phyloP scores from a whole-genome alignment of 2,329 filamentous ascomycete genomes.

The Ophiosphaerella herpotricha region DNA sequence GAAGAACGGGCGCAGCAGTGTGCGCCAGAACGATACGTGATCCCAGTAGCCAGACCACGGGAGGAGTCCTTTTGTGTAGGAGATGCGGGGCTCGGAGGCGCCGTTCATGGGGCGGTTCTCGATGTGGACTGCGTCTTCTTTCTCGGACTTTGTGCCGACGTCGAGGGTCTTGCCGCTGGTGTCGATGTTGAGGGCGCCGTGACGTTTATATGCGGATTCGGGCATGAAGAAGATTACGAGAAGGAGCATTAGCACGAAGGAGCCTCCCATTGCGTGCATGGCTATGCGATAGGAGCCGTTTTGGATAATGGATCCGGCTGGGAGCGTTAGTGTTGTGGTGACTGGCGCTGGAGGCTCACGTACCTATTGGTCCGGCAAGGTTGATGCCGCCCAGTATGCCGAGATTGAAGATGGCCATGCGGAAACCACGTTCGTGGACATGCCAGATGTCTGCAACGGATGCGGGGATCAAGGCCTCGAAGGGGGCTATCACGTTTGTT shows the following conservation, averaged over 20 bases:
- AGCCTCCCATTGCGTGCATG: slow-evolving; percentile 29
- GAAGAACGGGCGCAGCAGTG: slow-evolving; percentile 23
- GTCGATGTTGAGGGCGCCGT: slow-evolving; percentile 22
- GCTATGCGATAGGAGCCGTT: slow-evolving; percentile 22
- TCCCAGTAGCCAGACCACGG: slow-evolving; percentile 28
- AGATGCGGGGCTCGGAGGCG: slow-evolving; percentile 4
- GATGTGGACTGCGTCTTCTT: slow-evolving; percentile 13
- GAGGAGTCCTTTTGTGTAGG: slow-evolving; percentile 14
- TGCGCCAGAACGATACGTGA: slow-evolving; percentile 26
- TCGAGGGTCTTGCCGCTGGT: slow-evolving; percentile 16
- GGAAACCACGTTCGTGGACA: slow-evolving; percentile 28
- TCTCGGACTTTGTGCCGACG: slow-evolving; percentile 5
- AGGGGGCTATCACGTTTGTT: slow-evolving; percentile 9
- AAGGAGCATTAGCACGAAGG: slow-evolving; percentile 25
- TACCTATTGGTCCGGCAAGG: slow-evolving; percentile 25
- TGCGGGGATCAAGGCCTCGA: slow-evolving; percentile 31
- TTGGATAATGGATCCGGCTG: slow-evolving; percentile 27
- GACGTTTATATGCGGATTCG: slow-evolving; percentile 21
- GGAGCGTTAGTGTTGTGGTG: neutral
- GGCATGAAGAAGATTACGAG: slow-evolving; percentile 33
- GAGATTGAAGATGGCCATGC: slow-evolving; percentile 32
- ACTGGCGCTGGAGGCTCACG: neutral
- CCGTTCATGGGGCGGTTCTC: slow-evolving; percentile 4
- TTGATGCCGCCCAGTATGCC: slow-evolving; percentile 32
- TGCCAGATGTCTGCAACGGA: slow-evolving; percentile 31